Base-by-base conservation (phyloP, 148 eudicot genomes). In the Heliosperma pusillum region DNA sequence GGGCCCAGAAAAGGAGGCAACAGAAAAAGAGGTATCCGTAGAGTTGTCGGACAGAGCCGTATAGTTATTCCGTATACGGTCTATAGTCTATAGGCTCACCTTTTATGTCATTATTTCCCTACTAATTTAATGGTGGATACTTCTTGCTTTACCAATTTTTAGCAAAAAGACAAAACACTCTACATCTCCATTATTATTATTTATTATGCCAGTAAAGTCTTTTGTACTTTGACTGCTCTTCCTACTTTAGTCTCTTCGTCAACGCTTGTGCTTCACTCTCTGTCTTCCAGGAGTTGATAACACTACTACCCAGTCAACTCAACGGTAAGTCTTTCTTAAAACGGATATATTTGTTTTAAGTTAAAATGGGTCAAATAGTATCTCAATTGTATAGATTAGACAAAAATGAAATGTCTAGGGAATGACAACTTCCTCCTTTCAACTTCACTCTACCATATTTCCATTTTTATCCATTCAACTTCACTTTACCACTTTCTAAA, bases 31-130 rank as follows among this genome's bases (percentile, higher is more conserved):
- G 74, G 76, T 45, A 74, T 71, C 77, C 70, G 77, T 80, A 81
- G 67, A 26, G 42, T 81, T 80, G 87, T 85, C 82, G 88, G 88
- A 85, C 89, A 82, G 25, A 70, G 86, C 90, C 90, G 89, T 84
- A 83, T 87, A 17, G 55, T 50, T 50, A 50, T 13, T 87, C 90
- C 90, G 89, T 84, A 83, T 87, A 84, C 93, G 89, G 89, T 80
- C 82, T 50, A 50, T 1, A 50, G 17, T 4, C 3, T 11, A 0
- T 36, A 36, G 42, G 9, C 9, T 36, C 42, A 5, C 10, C 42
- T 36, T 36, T 36, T 36, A 36, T 6, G 42, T 36, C 10, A 36
- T 36, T 36, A 36, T 36, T 36, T 36, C 42, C 42, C 42, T 36
- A 36, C 42, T 36, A 12, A 50, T 50, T 50, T 11, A 50, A 7